Percentiles rank a stretch among this genome's conserved stretches.
Evolutionary conservation across 306 rosid species (phyloP).

Genomic region (Cucurbita maxima): DNA sequence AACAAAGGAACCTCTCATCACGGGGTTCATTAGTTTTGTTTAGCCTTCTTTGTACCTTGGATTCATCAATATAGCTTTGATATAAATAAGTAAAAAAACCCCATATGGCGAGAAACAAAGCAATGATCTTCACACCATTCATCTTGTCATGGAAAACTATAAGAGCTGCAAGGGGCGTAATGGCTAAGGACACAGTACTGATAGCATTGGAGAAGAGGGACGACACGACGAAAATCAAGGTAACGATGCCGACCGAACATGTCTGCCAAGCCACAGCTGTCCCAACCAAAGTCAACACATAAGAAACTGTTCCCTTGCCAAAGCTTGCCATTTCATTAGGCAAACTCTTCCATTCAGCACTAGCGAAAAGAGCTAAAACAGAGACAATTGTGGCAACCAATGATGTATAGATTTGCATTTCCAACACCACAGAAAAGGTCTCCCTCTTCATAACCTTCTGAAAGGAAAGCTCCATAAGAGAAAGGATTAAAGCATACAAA

Average conservation of each 20-base stretch:
- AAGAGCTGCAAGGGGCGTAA: conserved; percentile 72
- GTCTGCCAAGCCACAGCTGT: conserved; percentile 78
- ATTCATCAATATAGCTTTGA: conserved; percentile 71
- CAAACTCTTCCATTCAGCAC: conserved; percentile 67
- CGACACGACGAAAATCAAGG: conserved; percentile 67
- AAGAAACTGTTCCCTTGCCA: conserved; percentile 41
- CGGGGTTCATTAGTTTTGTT: conserved; percentile 10
- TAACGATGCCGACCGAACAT: conserved; percentile 84
- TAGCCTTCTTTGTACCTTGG: conserved; percentile 23
- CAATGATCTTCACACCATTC: conserved; percentile 73
- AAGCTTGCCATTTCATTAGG: conserved; percentile 54
- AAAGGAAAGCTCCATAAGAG: conserved; percentile 73
- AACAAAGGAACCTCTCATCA: conserved; percentile 9
- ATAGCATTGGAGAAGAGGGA: conserved; percentile 87
- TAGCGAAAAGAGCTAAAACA: conserved; percentile 49
- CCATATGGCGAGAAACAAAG: conserved; percentile 84
- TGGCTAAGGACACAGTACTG: conserved; percentile 71
- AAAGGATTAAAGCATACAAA: conserved; percentile 61
- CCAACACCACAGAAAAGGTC: conserved; percentile 70
- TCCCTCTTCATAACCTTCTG: conserved; percentile 66
- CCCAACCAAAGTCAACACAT: conserved; percentile 62
- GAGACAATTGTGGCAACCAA: conserved; percentile 59
- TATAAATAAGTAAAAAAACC: conserved; percentile 61
- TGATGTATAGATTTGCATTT: conserved; percentile 82
- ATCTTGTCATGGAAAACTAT: conserved; percentile 65